A percentile compares a stretch with the other conserved stretches of the same genome.
Conservation (phyloP, 139 green algal species). For the Chlorokybus atmophyticus region DNA sequence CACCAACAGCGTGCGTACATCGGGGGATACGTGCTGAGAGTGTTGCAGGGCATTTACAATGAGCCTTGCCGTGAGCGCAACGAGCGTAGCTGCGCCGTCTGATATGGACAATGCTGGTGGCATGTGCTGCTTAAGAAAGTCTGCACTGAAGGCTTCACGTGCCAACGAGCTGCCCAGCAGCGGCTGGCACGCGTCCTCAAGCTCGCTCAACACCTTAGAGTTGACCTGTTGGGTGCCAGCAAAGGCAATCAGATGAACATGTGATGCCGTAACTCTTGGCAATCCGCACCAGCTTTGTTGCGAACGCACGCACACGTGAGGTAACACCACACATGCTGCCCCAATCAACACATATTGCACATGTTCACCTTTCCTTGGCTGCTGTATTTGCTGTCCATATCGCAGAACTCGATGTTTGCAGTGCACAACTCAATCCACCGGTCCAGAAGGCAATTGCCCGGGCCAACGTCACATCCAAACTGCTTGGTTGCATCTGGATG, state of each 20-base stretch:
- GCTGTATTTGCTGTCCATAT: background rate
- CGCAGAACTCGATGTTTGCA: background rate
- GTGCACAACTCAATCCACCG: background rate
- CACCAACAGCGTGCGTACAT: background rate
- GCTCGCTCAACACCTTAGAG: background rate
- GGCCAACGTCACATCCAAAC: background rate
- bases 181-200: no score
- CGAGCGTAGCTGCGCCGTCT: background rate
- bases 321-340: no score
- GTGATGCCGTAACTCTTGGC: background rate
- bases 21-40: background rate
- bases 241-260: background rate
- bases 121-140: no score
- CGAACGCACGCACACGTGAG: no score
- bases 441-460: slow-evolving; percentile 6
- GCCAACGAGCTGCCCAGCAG: no score
- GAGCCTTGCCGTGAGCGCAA: background rate
- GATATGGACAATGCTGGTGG: background rate
- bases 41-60: background rate
- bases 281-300: background rate
- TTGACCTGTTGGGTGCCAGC: background rate
- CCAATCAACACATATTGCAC: no score
- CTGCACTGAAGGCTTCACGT: no score
- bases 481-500: background rate
- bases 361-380: background rate